These are phyloP conservation scores for Nannochloropsis oceanica DNA, from an alignment of 108 stramenopile species.

Conservation along the genomic window DNA sequence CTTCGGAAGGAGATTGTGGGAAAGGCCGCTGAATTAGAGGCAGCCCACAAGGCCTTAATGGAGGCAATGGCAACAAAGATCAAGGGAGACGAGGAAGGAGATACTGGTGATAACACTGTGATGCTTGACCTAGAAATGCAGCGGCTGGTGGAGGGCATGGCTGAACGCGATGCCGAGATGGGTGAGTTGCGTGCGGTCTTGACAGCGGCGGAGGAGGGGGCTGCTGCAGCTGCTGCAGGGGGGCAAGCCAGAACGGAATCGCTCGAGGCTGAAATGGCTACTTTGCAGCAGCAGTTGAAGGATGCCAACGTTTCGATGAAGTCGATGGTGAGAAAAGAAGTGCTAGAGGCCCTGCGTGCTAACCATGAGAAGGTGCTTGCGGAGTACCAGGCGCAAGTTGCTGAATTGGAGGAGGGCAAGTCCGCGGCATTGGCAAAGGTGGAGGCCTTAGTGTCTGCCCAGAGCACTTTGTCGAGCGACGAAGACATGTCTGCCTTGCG, in stretches of 20 bases:
- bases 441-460: background rate
- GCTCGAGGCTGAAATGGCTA: background rate
- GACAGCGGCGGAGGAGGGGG: background rate
- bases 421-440: background rate
- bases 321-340: background rate
- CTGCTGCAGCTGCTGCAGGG: background rate
- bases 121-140: background rate
- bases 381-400: background rate
- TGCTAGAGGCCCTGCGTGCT: background rate
- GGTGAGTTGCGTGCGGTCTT: background rate
- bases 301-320: background rate
- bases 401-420: slow-evolving; percentile 1
- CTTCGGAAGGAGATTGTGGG: background rate
- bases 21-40: background rate
- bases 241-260: background rate
- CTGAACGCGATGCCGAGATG: background rate
- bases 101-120: background rate
- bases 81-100: background rate
- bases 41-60: background rate
- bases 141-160: background rate
- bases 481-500: background rate
- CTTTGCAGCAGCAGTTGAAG: background rate
- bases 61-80: background rate
- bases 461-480: background rate
- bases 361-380: background rate